Conservation (phyloP, 2,329 filamentous ascomycete genomes). For the Diplodia mutila region DNA sequence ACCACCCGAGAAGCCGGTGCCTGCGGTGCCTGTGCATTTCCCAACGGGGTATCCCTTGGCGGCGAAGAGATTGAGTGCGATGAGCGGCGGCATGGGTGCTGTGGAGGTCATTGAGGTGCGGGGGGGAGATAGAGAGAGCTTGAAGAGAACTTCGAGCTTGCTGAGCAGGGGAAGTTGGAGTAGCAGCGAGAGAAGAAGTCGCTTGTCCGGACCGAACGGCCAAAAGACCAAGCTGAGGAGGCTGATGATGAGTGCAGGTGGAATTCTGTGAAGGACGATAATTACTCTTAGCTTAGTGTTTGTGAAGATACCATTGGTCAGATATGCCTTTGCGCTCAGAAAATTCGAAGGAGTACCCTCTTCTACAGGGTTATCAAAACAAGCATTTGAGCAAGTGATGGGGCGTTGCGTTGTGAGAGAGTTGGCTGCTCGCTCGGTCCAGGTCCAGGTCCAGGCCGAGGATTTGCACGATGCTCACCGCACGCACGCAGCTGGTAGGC, state of each 20-base stretch:
- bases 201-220: constrained; percentile 17
- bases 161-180: not conserved
- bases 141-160: constrained; percentile 18
- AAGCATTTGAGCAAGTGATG: not conserved
- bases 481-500: not conserved
- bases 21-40: constrained; percentile 10
- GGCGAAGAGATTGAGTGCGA: not conserved
- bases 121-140: not conserved
- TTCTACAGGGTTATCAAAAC: not conserved
- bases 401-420: not conserved
- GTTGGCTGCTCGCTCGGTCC: not conserved
- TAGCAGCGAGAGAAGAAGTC: constrained; percentile 14
- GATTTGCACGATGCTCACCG: not conserved
- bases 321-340: not conserved
- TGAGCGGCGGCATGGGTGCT: constrained; percentile 19
- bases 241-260: constrained; percentile 31
- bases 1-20: constrained; percentile 13
- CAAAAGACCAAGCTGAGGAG: constrained; percentile 30
- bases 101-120: constrained; percentile 12
- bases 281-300: not conserved
- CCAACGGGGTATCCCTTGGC: not conserved
- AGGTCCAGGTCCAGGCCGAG: not conserved
- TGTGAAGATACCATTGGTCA: constrained; percentile 13
- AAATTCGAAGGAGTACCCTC: not conserved
- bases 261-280: constrained; percentile 1